Percentiles rank a stretch among this genome's conserved stretches.
Conservation (phyloP, 2,329 filamentous ascomycete species). For the Fusarium illudens region DNA sequence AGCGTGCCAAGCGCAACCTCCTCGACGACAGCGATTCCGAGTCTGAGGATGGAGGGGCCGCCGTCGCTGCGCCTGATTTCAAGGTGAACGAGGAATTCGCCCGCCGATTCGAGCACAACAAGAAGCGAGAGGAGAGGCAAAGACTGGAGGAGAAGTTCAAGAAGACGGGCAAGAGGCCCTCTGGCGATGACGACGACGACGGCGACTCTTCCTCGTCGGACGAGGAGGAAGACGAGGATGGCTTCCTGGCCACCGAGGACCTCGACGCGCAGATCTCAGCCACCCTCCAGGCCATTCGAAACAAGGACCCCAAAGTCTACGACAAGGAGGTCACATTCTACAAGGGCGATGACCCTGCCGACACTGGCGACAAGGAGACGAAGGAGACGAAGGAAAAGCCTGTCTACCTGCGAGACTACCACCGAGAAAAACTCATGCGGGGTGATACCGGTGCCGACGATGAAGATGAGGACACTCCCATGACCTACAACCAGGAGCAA, state of each 20-base stretch:
- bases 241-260: conserved; percentile 83
- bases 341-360: conserved; percentile 61
- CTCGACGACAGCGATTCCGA: conserved; percentile 66
- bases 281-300: conserved; percentile 85
- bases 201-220: conserved; percentile 74
- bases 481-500: conserved; percentile 89
- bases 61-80: conserved; percentile 60
- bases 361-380: conserved; percentile 55
- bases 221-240: conserved; percentile 90
- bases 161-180: conserved; percentile 50
- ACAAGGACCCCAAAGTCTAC: conserved; percentile 92
- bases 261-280: conserved; percentile 88
- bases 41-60: conserved; percentile 53
- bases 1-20: conserved; percentile 56
- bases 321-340: conserved; percentile 84
- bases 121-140: conserved; percentile 89
- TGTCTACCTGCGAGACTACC: conserved; percentile 88
- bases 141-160: conserved; percentile 86
- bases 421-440: conserved; percentile 85
- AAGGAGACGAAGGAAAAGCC: conserved; percentile 78
- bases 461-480: conserved; percentile 64
- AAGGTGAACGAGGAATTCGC: conserved; percentile 94
- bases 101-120: conserved; percentile 92
- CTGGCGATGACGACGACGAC: conserved; percentile 59
- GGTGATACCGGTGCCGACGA: conserved; percentile 70